phyloP scores from a whole-genome alignment of 2,329 filamentous ascomycete species.

The Beauveria sp. region DNA sequence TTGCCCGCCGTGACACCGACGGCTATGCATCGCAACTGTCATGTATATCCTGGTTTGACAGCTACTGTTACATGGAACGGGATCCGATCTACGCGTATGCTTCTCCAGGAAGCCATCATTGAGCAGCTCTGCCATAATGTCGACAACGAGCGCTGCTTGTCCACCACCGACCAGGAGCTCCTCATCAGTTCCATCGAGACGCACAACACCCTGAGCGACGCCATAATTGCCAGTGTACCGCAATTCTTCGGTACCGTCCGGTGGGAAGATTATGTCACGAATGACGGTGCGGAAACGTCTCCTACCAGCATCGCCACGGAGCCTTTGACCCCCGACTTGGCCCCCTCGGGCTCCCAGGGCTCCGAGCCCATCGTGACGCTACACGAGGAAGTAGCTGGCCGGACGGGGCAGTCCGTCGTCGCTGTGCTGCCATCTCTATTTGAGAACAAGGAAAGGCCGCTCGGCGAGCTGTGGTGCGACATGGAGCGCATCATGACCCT shows the following conservation, averaged over 20 bases:
- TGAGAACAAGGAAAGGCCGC: slow-evolving; percentile 23
- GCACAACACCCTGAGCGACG: slow-evolving; percentile 32
- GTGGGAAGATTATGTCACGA: slow-evolving; percentile 26
- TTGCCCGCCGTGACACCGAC: slow-evolving; percentile 32
- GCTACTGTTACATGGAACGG: slow-evolving; percentile 42
- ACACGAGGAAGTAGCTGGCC: slow-evolving; percentile 1
- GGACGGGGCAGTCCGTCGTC: slow-evolving; percentile 1
- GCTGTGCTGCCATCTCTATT: slow-evolving; percentile 14
- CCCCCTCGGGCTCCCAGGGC: background rate
- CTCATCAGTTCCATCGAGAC: slow-evolving; percentile 30
- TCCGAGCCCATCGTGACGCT: slow-evolving; percentile 6
- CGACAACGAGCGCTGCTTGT: slow-evolving; percentile 20
- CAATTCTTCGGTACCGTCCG: slow-evolving; percentile 43
- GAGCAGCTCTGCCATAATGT: slow-evolving; percentile 32
- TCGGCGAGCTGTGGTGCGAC: slow-evolving; percentile 16
- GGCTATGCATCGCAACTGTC: slow-evolving; percentile 34
- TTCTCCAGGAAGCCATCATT: slow-evolving; percentile 41
- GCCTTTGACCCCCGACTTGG: background rate
- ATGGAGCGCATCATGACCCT: slow-evolving; percentile 41
- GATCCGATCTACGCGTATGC: slow-evolving; percentile 37
- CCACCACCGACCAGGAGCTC: slow-evolving; percentile 25
- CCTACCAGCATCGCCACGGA: background rate
- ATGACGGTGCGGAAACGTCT: slow-evolving; percentile 5
- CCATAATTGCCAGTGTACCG: slow-evolving; percentile 39
- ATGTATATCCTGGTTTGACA: slow-evolving; percentile 38